Evolutionary conservation across 306 rosid genomes (phyloP), one percentile per base, ranked within the genome.

Genomic region (Ammopiptanthus mongolicus): DNA sequence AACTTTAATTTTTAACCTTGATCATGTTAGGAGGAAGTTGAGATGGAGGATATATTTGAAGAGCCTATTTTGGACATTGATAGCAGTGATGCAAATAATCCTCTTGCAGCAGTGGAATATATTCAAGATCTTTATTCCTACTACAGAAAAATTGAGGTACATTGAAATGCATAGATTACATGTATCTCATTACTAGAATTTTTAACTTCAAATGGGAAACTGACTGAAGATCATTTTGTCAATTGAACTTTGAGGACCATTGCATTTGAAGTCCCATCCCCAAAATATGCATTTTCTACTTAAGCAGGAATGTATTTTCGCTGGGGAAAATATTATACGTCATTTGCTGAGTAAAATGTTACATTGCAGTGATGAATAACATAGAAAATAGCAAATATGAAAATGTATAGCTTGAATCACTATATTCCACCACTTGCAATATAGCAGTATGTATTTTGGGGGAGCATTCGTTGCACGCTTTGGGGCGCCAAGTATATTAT

Each of bases 21-120:
- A 3, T 41, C 5, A 6, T 85, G 53, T 17, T 73, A 88, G 93
- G 85, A 87, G 84, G 99, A 96, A 73, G 89, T 96, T 80, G 98
- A 96, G 80, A 96, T 96, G 98, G 96, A 92, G 76, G 99, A 96
- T 61, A 84, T 92, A 41, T 72, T 31, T 51, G 97, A 87, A n/a
- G 95, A 87, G 74, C 86, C 90, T 3, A 18, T 92, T 64, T n/a
- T 80, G 61, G 91, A 96, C 73, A 96, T 96, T 25, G 99, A 96
- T 70, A 15, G 53, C 47, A 13, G 84, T 0, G 97, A 96, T 82
- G 77, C 78, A 7, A 74, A 81, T 42, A 89, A 92, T 46, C 90
- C 90, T n/a, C 90, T 96, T 28, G 98, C 98, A 12, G 99, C 79
- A 3, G 86, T 81, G 36, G 99, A 92, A 9, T 96, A 96, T 65